phyloP scores from a whole-genome alignment of 257 asterid genomes.

The Solanum sitiens region DNA sequence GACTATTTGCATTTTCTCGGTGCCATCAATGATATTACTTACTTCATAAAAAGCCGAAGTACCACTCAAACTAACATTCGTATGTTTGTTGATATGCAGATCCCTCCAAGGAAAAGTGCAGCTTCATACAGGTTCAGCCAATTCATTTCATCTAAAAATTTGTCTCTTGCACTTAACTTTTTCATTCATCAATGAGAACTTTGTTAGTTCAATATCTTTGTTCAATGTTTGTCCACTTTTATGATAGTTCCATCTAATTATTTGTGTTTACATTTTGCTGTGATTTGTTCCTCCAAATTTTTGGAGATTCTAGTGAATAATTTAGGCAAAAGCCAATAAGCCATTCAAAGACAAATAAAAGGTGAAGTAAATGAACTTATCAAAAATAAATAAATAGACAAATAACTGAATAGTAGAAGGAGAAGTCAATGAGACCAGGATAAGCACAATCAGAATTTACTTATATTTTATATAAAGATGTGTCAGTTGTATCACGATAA shows the following conservation, averaged over 20 bases:
- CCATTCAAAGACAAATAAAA: background rate
- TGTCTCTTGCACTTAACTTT: background rate
- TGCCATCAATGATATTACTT: background rate
- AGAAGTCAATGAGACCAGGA: background rate
- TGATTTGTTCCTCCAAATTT: background rate
- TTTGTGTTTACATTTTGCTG: background rate
- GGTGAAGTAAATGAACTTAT: background rate
- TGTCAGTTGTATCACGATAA: background rate
- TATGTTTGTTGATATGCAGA: constrained; percentile 36
- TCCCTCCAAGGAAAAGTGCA: constrained; percentile 88
- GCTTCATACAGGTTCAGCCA: constrained; percentile 84
- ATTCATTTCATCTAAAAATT: background rate
- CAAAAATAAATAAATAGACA: background rate
- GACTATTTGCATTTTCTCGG: background rate
- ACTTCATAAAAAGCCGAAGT: background rate
- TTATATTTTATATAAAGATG: background rate
- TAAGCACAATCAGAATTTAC: background rate
- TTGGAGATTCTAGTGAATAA: background rate
- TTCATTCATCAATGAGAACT: background rate
- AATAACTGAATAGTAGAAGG: background rate
- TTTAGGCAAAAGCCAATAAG: background rate
- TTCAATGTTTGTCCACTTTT: constrained; percentile 3
- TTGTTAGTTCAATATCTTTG: background rate
- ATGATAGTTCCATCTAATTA: background rate
- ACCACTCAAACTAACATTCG: constrained; percentile 7